Percentiles rank a stretch among this genome's conserved stretches.
Evolutionary conservation across 2,329 filamentous ascomycete genomes (phyloP).

Genomic region (Rhytidhysteron rufulum): DNA sequence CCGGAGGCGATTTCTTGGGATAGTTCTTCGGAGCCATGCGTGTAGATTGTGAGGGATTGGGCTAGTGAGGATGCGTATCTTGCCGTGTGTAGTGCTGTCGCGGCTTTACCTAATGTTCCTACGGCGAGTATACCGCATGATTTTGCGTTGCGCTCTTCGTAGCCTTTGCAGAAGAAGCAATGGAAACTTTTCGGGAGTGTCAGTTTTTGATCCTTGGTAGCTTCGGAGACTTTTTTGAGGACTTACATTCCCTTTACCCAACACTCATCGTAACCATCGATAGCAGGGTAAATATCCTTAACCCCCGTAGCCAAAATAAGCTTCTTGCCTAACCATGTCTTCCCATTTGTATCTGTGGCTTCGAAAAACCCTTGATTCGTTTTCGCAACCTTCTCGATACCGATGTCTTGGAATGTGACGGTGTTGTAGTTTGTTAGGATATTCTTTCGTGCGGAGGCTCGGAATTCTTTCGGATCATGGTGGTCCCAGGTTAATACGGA

Average conservation of each 20-base stretch:
- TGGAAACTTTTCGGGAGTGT: constrained; percentile 38
- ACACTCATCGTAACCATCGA: constrained; percentile 49
- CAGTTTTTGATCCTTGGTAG: constrained; percentile 17
- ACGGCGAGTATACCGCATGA: constrained; percentile 28
- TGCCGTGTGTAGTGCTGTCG: constrained; percentile 36
- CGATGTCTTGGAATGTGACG: constrained; percentile 14
- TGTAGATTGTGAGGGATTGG: constrained; percentile 49
- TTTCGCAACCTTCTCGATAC: constrained; percentile 15
- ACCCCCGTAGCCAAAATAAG: constrained; percentile 53
- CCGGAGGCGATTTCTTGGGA: constrained; percentile 6
- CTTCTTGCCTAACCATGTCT: constrained; percentile 46
- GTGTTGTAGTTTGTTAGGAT: constrained; percentile 23
- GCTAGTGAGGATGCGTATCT: constrained; percentile 46
- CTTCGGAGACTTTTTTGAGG: background rate
- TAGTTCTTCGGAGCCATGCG: constrained; percentile 41
- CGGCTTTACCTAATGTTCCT: constrained; percentile 43
- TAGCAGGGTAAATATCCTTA: constrained; percentile 46
- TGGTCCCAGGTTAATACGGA: constrained; percentile 38
- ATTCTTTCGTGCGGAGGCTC: constrained; percentile 19
- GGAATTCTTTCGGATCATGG: constrained; percentile 27
- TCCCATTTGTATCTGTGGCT: constrained; percentile 36
- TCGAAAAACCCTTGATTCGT: constrained; percentile 21
- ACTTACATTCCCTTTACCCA: constrained; percentile 50
- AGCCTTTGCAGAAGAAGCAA: constrained; percentile 57
- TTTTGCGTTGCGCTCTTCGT: constrained; percentile 45